Evolutionary conservation across 202 grass and related monocot genomes (phyloP), one percentile per base, ranked within the genome.

Genomic region (Schoenoplectus triqueter): DNA sequence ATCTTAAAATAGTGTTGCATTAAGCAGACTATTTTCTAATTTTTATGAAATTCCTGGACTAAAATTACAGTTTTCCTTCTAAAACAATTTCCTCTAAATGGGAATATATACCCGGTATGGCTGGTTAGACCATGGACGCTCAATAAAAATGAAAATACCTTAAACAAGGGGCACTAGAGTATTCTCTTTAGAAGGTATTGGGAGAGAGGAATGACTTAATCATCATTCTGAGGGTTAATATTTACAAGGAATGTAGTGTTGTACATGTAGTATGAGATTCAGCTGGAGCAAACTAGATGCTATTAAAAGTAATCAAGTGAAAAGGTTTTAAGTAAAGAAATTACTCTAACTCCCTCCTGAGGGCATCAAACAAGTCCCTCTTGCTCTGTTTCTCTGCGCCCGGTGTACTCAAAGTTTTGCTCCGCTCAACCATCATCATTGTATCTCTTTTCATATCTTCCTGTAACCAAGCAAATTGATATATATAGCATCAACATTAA

Each of bases 391-490:
- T 99, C 87, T 96, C 96, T 87, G 96, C 96, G 64, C 96, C 96
- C 22, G 90, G 88, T 44, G 96, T 91, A 62, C 92, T 99, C 50
- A 99, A 87, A 70, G 95, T 93, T 80, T 90, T 96, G 88, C 96
- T 99, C 71, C 96, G 93, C 73, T 99, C 93, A 54, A 99, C 96
- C 96, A 99, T 99, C 70, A 93, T 89, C 87, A 99, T 96, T 22
- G 96, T 99, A 75, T 92, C 95, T 72, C 95, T 99, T 84, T 99
- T 99, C 92, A 96, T 95, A 61, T 96, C 93, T 86, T 99, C 96
- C 93, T 99, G 88, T 59, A 86, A 41, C 64, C 63, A 56, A 18
- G 50, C 49, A 69, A 61, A 80, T 63, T 60, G 41, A 80, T 80
- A 9, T 60, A 64, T 47, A 47, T 18, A 71, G 17, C 2, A 49